Evolutionary conservation across 2,329 filamentous ascomycete genomes (phyloP).

Genomic region (Bisporella sp.): DNA sequence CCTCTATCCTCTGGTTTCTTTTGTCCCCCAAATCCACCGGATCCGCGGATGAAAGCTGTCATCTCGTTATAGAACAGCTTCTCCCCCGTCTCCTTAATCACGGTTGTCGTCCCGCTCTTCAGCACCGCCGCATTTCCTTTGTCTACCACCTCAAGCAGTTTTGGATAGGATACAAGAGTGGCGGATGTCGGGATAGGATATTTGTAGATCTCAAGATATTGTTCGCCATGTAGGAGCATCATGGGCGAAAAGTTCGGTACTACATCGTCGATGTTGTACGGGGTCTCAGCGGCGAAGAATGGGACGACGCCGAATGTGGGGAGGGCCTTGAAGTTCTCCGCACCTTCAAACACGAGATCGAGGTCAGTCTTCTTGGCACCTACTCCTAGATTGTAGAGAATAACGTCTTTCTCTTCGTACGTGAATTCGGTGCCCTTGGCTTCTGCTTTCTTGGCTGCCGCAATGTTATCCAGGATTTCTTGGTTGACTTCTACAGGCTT

Average conservation of each 20-base stretch:
- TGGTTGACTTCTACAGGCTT: slow-evolving; percentile 40
- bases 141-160: slow-evolving; percentile 89
- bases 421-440: slow-evolving; percentile 68
- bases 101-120: slow-evolving; percentile 72
- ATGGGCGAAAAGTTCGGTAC: slow-evolving; percentile 96
- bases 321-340: slow-evolving; percentile 86
- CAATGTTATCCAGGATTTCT: slow-evolving; percentile 68
- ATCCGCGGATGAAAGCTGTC: slow-evolving; percentile 86
- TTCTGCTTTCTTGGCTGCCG: slow-evolving; percentile 65
- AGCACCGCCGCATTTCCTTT: slow-evolving; percentile 87
- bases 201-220: slow-evolving; percentile 91
- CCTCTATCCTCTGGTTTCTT: slow-evolving; percentile 73
- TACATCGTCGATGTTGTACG: slow-evolving; percentile 74
- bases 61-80: slow-evolving; percentile 96
- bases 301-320: slow-evolving; percentile 96
- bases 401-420: slow-evolving; percentile 80
- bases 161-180: slow-evolving; percentile 66
- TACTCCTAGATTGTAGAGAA: slow-evolving; percentile 92
- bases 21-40: slow-evolving; percentile 81
- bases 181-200: slow-evolving; percentile 85
- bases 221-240: slow-evolving; percentile 98
- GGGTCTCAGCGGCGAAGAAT: slow-evolving; percentile 76
- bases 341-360: slow-evolving; percentile 81
- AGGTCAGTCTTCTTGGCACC: slow-evolving; percentile 89
- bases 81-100: slow-evolving; percentile 77